phyloP scores from a whole-genome alignment of 352 stramenopile species.

The Phytophthora pluvialis region DNA sequence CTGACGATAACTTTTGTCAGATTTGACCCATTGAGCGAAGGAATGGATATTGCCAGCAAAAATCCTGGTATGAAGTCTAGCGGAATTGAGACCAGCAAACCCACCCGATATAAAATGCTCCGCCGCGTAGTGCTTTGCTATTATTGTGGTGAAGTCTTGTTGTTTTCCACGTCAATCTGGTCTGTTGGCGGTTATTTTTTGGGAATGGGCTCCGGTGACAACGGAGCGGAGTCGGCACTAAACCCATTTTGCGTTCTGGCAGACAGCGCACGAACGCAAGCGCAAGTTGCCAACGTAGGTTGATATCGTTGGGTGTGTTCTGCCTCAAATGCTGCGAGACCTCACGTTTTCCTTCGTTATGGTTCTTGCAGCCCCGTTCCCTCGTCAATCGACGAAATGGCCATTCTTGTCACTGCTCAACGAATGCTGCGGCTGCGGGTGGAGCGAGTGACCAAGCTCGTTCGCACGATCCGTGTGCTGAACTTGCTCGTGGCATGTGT shows the following conservation, averaged over 20 bases:
- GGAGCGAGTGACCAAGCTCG: conserved; percentile 39
- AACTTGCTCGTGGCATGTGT: conserved; percentile 53
- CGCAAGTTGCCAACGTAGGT: no score
- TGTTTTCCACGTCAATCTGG: background rate
- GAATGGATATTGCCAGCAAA: no score
- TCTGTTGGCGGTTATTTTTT: conserved; percentile 5
- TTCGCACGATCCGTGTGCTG: conserved; percentile 38
- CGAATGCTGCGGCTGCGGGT: conserved; percentile 26
- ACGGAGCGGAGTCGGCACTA: background rate
- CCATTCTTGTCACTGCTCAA: conserved; percentile 9
- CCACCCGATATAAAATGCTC: no score
- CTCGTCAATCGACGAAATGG: conserved; percentile 4
- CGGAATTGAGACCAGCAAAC: no score
- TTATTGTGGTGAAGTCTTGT: no score
- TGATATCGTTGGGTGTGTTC: background rate
- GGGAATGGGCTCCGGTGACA: background rate
- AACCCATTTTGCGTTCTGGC: conserved; percentile 12
- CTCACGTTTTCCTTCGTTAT: background rate
- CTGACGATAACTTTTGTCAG: no score
- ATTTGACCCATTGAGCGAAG: no score
- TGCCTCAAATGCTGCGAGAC: background rate
- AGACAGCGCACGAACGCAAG: background rate
- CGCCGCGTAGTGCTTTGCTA: no score
- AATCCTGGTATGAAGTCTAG: no score
- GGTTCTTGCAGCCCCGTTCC: conserved; percentile 8